Evolutionary conservation across 2,329 filamentous ascomycete genomes (phyloP).

Genomic region (Hypomyces perniciosus): DNA sequence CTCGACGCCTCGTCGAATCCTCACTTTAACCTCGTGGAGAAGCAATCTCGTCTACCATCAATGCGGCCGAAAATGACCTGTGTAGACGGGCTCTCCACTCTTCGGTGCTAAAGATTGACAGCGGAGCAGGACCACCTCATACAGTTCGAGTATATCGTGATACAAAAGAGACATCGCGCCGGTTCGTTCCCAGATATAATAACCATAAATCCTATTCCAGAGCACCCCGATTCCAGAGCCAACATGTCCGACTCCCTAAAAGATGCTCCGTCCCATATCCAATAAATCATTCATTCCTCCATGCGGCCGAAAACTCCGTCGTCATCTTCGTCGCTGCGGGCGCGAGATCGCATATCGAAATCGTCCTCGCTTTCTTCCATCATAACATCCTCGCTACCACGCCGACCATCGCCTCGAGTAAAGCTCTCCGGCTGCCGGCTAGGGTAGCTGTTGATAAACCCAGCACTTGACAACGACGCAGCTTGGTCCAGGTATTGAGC

Average conservation of each 20-base stretch:
- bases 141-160: slow-evolving; percentile 37
- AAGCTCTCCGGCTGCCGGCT: slow-evolving; percentile 59
- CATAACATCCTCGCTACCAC: slow-evolving; percentile 53
- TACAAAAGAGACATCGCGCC: slow-evolving; percentile 45
- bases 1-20: slow-evolving; percentile 58
- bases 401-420: slow-evolving; percentile 52
- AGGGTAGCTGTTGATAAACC: slow-evolving; percentile 59
- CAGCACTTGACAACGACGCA: slow-evolving; percentile 50
- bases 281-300: slow-evolving; percentile 64
- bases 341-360: slow-evolving; percentile 53
- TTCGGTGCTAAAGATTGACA: slow-evolving; percentile 60
- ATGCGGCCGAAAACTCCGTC: slow-evolving; percentile 94
- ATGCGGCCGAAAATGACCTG: slow-evolving; percentile 16
- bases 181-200: slow-evolving; percentile 24
- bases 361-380: slow-evolving; percentile 66
- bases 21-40: slow-evolving; percentile 68
- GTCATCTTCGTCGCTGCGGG: slow-evolving; percentile 79
- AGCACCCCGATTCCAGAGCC: slow-evolving; percentile 27
- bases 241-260: slow-evolving; percentile 21
- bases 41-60: slow-evolving; percentile 33
- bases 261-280: slow-evolving; percentile 14
- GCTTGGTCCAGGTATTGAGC: slow-evolving; percentile 66
- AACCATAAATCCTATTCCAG: slow-evolving; percentile 29
- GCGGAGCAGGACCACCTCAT: slow-evolving; percentile 58
- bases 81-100: slow-evolving; percentile 48